These are phyloP conservation scores for Neopestalotiopsis sp. DNA, from an alignment of 2,329 filamentous ascomycete species.

Conservation along the genomic window DNA sequence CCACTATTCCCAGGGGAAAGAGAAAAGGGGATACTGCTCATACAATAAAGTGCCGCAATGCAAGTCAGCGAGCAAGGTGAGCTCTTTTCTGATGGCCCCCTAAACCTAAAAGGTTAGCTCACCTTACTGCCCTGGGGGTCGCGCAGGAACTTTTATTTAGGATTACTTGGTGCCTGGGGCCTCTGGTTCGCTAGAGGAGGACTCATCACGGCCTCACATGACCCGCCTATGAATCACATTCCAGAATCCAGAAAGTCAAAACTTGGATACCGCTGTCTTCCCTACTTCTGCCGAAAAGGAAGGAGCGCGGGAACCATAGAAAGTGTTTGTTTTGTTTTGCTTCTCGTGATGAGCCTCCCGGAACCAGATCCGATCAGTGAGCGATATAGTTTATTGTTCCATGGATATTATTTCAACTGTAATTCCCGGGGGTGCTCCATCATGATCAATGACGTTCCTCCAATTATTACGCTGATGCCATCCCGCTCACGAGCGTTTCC, in stretches of 20 bases:
- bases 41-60: background rate
- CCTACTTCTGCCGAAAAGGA: slow-evolving; percentile 11
- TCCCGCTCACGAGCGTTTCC: too few species aligned
- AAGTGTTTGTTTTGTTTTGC: background rate
- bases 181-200: slow-evolving; percentile 3
- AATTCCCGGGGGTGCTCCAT: too few species aligned
- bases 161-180: background rate
- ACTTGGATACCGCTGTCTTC: background rate
- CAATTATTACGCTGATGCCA: too few species aligned
- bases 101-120: background rate
- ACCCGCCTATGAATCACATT: slow-evolving; percentile 7
- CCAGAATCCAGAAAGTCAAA: background rate
- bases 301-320: background rate
- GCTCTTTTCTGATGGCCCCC: background rate
- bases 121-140: background rate
- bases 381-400: background rate
- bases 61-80: background rate
- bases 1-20: background rate
- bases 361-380: background rate
- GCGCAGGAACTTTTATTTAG: slow-evolving; percentile 3
- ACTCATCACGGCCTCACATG: slow-evolving; percentile 16
- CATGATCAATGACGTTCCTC: too few species aligned
- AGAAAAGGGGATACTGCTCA: background rate
- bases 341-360: background rate
- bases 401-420: background rate